Conservation (phyloP, 2,329 filamentous ascomycete genomes). For the Ophiocordyceps camponoti-floridani region DNA sequence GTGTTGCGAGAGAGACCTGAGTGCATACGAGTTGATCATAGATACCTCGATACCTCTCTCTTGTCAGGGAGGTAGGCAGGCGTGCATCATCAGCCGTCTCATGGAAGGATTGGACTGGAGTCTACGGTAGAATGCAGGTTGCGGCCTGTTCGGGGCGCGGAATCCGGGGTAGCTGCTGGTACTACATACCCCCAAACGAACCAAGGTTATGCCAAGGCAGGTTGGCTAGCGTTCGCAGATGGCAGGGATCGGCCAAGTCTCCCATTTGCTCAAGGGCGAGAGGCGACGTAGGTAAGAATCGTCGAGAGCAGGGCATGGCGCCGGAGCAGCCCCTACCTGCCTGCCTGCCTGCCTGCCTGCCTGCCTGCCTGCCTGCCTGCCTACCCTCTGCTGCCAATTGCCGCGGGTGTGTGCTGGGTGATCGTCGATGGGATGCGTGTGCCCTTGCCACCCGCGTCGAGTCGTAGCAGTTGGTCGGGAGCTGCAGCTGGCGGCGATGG, state of each 20-base stretch:
- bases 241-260: background rate
- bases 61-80: background rate
- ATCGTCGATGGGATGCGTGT: slow-evolving; percentile 1
- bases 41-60: background rate
- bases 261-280: background rate
- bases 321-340: too few species aligned
- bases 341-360: too few species aligned
- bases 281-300: too few species aligned
- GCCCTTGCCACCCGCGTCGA: background rate
- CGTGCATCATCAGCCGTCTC: background rate
- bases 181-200: background rate
- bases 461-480: background rate
- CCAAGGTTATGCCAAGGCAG: background rate
- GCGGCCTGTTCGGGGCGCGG: too few species aligned
- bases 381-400: too few species aligned
- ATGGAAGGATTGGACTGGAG: background rate
- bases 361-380: too few species aligned
- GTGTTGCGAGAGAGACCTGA: background rate
- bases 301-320: too few species aligned
- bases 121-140: too few species aligned
- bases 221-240: background rate
- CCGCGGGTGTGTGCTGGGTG: background rate
- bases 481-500: background rate
- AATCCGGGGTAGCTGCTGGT: background rate
- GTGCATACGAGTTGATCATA: background rate